Evolutionary conservation across 768 basidiomycete genomes (phyloP).

Genomic region (Hericium alpestre): DNA sequence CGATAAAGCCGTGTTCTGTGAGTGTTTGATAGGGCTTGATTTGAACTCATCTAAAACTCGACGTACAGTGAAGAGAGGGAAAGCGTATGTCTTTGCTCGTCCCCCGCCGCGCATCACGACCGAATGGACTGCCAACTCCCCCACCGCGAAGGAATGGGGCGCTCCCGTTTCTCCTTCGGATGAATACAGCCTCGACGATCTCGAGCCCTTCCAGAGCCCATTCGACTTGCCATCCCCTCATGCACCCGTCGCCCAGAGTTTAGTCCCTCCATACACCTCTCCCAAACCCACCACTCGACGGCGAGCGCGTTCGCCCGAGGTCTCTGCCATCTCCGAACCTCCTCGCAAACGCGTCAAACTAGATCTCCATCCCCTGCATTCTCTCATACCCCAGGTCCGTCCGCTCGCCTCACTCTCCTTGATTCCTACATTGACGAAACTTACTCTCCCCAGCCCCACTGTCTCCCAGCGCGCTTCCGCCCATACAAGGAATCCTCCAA

Average conservation of each 20-base stretch:
- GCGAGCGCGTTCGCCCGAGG: not conserved
- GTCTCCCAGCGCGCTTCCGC: not conserved
- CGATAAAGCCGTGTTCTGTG: not conserved
- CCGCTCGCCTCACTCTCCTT: not conserved
- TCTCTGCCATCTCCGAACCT: not conserved
- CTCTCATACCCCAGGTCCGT: not conserved
- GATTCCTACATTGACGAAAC: not conserved
- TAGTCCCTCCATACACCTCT: not conserved
- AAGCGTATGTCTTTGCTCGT: slow-evolving; percentile 4
- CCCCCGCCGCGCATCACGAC: not conserved
- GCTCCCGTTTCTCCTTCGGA: not conserved
- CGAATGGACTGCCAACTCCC: not conserved
- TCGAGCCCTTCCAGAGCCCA: not conserved
- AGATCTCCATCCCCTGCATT: not conserved
- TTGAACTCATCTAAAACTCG: too few species aligned
- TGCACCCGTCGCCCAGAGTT: not conserved
- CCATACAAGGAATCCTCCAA: not conserved
- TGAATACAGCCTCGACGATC: not conserved
- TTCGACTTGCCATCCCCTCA: not conserved
- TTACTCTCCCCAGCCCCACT: not conserved
- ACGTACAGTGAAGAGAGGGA: not conserved
- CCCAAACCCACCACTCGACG: not conserved
- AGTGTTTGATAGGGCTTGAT: not conserved
- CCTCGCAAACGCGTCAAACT: not conserved
- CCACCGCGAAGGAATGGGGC: not conserved